phyloP scores from a whole-genome alignment of 768 basidiomycete genomes.

The Pleurotus cornucopiae region DNA sequence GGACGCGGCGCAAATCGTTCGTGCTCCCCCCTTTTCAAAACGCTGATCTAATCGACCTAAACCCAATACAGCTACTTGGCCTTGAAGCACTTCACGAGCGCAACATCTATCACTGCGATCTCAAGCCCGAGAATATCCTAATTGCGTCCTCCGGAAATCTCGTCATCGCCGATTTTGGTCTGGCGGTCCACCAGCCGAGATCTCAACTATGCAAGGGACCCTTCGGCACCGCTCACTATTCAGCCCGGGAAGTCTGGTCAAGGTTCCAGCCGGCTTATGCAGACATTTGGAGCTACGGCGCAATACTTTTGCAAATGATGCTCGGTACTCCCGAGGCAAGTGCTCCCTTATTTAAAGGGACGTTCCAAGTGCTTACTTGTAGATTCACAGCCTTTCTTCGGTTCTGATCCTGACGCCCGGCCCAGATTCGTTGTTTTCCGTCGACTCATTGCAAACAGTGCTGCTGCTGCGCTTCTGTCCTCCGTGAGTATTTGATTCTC shows the following conservation, averaged over 20 bases:
- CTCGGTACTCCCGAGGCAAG: constrained; percentile 6
- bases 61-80: constrained; percentile 10
- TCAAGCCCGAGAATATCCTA: constrained; percentile 15
- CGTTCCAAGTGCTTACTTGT: neutral
- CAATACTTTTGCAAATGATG: constrained; percentile 13
- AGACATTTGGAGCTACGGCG: constrained; percentile 12
- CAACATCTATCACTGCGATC: constrained; percentile 13
- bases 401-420: neutral
- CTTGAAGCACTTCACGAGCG: constrained; percentile 12
- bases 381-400: neutral
- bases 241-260: neutral
- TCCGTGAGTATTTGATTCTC: neutral
- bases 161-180: constrained; percentile 15
- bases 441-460: neutral
- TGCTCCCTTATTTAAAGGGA: neutral
- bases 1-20: neutral
- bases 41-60: neutral
- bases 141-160: constrained; percentile 14
- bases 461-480: neutral
- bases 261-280: neutral
- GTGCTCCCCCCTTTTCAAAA: neutral
- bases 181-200: neutral
- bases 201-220: neutral
- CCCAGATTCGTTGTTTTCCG: neutral
- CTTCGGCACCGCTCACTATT: neutral